phyloP scores from a whole-genome alignment of 306 rosid species.

The Boehmeria nivea region DNA sequence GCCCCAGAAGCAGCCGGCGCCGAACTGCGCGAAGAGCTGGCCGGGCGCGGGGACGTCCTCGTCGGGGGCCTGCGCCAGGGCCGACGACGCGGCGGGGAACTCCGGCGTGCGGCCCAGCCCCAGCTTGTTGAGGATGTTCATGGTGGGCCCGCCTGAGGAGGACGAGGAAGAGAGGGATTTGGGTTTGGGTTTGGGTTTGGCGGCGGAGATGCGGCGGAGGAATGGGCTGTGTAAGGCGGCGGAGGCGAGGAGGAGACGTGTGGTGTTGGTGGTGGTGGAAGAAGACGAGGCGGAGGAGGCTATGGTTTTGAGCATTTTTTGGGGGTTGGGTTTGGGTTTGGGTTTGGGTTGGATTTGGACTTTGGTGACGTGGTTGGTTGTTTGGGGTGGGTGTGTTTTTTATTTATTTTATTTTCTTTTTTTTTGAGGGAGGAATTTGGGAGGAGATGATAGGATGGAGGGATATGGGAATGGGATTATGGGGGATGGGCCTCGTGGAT shows the following conservation, averaged over 20 bases:
- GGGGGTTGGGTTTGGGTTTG: background rate
- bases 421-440: too few relatives aligned
- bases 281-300: conserved; percentile 27
- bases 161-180: too few relatives aligned
- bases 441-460: too few relatives aligned
- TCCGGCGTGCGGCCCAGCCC: conserved; percentile 58
- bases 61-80: conserved; percentile 72
- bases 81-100: conserved; percentile 43
- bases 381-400: too few relatives aligned
- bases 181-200: conserved; percentile 26
- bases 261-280: conserved; percentile 33
- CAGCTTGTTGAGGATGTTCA: conserved; percentile 72
- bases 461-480: too few relatives aligned
- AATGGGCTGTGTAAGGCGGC: conserved; percentile 29
- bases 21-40: conserved; percentile 80
- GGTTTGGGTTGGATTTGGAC: too few relatives aligned
- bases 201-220: conserved; percentile 36
- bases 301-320: conserved; percentile 49
- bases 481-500: too few relatives aligned
- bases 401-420: too few relatives aligned
- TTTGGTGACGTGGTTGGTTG: too few relatives aligned
- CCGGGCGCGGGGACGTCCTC: conserved; percentile 77
- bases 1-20: conserved; percentile 99
- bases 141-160: conserved; percentile 33
- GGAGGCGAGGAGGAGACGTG: conserved; percentile 34